A percentile compares a stretch with the other conserved stretches of the same genome.
Evolutionary conservation across 495 filamentous ascomycete species (phyloP).

Genomic region (Astrocystis sublimbata): DNA sequence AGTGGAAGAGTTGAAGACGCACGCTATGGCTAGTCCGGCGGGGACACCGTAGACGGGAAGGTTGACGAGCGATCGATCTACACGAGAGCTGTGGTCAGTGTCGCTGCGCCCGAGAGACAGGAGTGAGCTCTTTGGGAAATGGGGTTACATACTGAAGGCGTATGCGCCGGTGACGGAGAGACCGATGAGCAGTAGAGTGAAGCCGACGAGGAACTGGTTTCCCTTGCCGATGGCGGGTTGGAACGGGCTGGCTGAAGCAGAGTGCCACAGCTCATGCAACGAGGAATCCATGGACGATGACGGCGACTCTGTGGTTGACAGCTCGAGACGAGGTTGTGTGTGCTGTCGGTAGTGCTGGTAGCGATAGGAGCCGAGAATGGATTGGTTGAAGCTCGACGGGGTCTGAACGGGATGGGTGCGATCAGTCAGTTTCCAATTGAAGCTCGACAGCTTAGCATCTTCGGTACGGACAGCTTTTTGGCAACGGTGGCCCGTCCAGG

Average conservation of each 20-base stretch:
- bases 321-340: neutral
- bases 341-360: no score
- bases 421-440: neutral
- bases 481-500: conserved; percentile 14
- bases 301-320: neutral
- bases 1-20: conserved; percentile 45
- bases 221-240: conserved; percentile 77
- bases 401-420: neutral
- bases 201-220: conserved; percentile 80
- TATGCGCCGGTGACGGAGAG: conserved; percentile 69
- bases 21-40: conserved; percentile 89
- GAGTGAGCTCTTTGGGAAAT: no score
- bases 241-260: conserved; percentile 81
- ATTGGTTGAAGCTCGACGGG: neutral
- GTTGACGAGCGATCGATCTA: conserved; percentile 84
- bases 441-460: neutral
- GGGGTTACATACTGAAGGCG: conserved; percentile 77
- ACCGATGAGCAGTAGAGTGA: conserved; percentile 71
- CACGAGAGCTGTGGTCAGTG: conserved; percentile 13
- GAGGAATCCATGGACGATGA: conserved; percentile 61
- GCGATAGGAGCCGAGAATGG: neutral
- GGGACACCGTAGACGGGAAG: conserved; percentile 80
- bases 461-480: neutral
- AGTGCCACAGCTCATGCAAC: conserved; percentile 85
- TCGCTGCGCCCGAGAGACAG: neutral